Evolutionary conservation across 2,329 filamentous ascomycete genomes (phyloP), one percentile per base, ranked within the genome.

Genomic region (Ophiosphaerella herpotricha): DNA sequence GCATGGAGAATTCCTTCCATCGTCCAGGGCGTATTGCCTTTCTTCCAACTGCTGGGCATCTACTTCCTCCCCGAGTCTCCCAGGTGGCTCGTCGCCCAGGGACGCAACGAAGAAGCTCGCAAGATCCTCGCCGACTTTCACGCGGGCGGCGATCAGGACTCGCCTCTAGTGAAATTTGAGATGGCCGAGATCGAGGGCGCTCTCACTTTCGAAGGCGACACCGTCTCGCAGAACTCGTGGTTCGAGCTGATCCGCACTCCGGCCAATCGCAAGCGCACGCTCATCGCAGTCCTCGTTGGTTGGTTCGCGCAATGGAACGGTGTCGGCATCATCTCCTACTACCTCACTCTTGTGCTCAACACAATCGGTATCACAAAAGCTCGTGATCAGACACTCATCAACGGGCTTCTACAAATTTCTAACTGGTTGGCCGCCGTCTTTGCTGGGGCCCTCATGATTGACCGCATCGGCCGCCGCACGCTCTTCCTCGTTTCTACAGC

Each of bases 71-170:
- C 70, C 51, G 48, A 73, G 70, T 53, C 62, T 68, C 38, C 79
- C 7, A 57, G 82, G 13, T 76, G 78, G 3, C 65, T 82, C 33
- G 74, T 82, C 5, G 66, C 81, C 1, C 77, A 76, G 7, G 80
- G 79, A 1, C 16, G 43, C 12, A 14, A 80, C 43, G 77, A 81
- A 2, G 56, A 63, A 31, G 55, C 52, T 12, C 41, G 50, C 9
- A 35, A 37, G 3, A 46, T 55, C 11, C 38, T 58, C 12, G 43
- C 37, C 33, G 39, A 43, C 2, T 53, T 35, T n/a, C 55, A 58
- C 33, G 55, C 46, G 5, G 40, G 43, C 18, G 56, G 52, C 0
- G 63, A 76, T 2, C 50, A 61, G 36, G 46, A 51, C 6, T 46
- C 45, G 38, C 42, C 39, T 1, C 29, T 57, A 8, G 56, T 57